Evolutionary conservation across 108 stramenopile species (phyloP), one percentile per base, ranked within the genome.

Genomic region (Conticribra guillardii): DNA sequence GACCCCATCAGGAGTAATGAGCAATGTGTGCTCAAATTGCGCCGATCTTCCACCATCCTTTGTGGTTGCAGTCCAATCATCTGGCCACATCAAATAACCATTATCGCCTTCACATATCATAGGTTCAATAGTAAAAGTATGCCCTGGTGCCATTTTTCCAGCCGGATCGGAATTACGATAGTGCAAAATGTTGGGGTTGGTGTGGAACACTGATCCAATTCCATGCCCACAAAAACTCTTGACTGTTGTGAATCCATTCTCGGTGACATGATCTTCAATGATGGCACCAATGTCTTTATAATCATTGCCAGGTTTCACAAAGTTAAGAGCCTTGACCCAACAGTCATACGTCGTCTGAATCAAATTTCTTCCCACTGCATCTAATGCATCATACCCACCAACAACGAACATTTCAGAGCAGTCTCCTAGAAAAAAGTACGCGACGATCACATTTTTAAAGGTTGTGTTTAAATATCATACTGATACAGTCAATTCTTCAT

Each of bases 51-150:
- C 73, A 1, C 96, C 96, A 76, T 96, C 93, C 17, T 56, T 65
- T 9, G 96, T 96, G 4, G 91, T 91, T 0, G 92, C 96, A 21
- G 99, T 99, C 99, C 99, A 99, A 62, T 94, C 91, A 81, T 99
- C 99, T n/a, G 92, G 87, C 98, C 99, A 99, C 68, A 85, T 73
- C 22, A 86, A 75, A 52, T 55, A 32, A 48, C 76, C 52, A 16
- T 37, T 51, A 1, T 62, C 50, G 17, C 97, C 98, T 72, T 98
- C 96, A 61, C 95, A 96, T 67, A 99, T 98, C 98, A 99, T 98
- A 1, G 99, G 99, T 77, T 99, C 99, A 63, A 99, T 99, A n/a
- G 99, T 99, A 85, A 99, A 98, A 16, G 94, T 96, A 81, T 98
- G 98, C 3, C 99, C 99, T 0, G 87, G 64, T 34, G 86, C 84